These are phyloP conservation scores for Botrytis sinoallii DNA, from an alignment of 2,329 filamentous ascomycete genomes.

Conservation along the genomic window DNA sequence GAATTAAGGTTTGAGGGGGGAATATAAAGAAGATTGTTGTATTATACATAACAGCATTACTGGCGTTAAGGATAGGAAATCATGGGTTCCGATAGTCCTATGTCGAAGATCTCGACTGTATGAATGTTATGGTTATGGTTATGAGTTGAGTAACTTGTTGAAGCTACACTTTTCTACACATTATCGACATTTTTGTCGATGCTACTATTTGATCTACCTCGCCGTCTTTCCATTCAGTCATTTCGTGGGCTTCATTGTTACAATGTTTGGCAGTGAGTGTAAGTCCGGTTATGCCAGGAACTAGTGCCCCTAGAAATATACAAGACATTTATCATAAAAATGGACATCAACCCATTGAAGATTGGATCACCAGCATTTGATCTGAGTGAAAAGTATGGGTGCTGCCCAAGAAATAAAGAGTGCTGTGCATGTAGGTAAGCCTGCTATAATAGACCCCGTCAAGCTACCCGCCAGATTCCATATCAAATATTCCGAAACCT, in stretches of 20 bases:
- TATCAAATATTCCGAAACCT: not conserved
- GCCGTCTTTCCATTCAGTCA: no score
- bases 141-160: not conserved
- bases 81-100: slow-evolving; percentile 8
- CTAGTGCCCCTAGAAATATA: not conserved
- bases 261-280: not conserved
- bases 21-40: slow-evolving; percentile 11
- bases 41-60: slow-evolving; percentile 29
- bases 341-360: not conserved
- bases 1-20: slow-evolving; percentile 33
- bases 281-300: not conserved
- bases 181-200: not conserved
- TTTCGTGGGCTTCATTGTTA: not conserved
- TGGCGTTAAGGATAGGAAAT: slow-evolving; percentile 28
- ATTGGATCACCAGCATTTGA: no score
- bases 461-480: not conserved
- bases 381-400: not conserved
- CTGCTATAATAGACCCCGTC: not conserved
- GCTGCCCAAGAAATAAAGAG: not conserved
- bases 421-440: not conserved
- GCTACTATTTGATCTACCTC: not conserved
- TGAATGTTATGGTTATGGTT: not conserved
- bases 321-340: not conserved
- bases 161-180: not conserved
- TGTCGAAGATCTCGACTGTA: not conserved